Evolutionary conservation across 495 filamentous ascomycete genomes (phyloP), one percentile per base, ranked within the genome.

Genomic region (Trichoderma virens): DNA sequence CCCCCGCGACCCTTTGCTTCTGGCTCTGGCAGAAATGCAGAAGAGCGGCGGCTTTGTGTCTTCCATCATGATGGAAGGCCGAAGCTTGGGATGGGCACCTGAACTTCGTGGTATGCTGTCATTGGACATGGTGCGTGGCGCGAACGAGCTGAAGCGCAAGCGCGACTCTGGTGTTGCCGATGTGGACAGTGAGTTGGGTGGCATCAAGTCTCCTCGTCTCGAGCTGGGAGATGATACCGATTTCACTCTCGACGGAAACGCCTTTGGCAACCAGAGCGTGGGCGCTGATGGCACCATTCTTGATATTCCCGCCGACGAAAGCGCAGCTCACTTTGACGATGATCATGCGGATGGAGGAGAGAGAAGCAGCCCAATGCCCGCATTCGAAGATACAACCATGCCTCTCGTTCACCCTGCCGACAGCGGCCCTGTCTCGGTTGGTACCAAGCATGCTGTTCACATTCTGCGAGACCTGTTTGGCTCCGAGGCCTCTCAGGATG

Each of bases 371-470:
- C 75, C 76, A n/a, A 71, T 73, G 62, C 76, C 79, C 4, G 73
- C 72, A 18, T 88, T 94, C 67, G 92, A 97, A 67, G 90, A 91
- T 34, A 95, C 91, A 1, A 82, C 82, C 11, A 83, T 82, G 32
- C 87, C 89, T 3, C 75, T 92, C 30, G 82, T 91, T 7, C 86
- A 92, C 67, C 90, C 90, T 27, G 83, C 87, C 14, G 91, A 96
- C 66, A 87, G 85, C 69, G 90, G 91, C 11, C 89, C 90, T 2
- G 86, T 96, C 20, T 96, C 93, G 0, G 73, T 92, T 39, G 91
- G 91, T 65, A 98, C 95, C 51, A 92, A 93, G 76, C 91, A 96
- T 69, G 94, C 94, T 32, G 94, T 98, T 23, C 94, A 98, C 74
- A 86, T 98, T 30, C 86, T 98, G 16, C 89, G 94, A 43, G 90